These are phyloP conservation scores for Ascobolus immersus DNA, from an alignment of 495 filamentous ascomycete species.

Conservation along the genomic window DNA sequence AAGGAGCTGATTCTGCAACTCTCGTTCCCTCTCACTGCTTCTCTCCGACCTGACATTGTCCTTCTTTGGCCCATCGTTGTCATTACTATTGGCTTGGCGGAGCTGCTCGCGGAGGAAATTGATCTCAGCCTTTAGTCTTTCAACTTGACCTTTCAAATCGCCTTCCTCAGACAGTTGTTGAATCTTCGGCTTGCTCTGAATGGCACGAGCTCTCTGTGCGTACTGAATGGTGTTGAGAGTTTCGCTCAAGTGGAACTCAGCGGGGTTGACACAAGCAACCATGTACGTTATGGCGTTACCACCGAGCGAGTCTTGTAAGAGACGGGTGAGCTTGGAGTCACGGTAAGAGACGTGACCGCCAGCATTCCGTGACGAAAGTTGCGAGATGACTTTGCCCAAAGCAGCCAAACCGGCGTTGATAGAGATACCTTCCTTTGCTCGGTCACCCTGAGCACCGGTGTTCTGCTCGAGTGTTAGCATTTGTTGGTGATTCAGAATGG, in stretches of 20 bases:
- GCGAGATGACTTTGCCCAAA: conserved; percentile 92
- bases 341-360: conserved; percentile 93
- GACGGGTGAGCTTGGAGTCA: conserved; percentile 81
- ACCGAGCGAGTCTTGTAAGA: conserved; percentile 93
- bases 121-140: conserved; percentile 80
- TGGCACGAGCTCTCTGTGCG: conserved; percentile 81
- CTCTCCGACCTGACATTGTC: conserved; percentile 30
- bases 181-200: conserved; percentile 91
- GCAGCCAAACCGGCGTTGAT: conserved; percentile 94
- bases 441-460: conserved; percentile 80
- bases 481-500: neutral
- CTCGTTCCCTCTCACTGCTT: conserved; percentile 59
- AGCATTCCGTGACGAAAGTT: conserved; percentile 68
- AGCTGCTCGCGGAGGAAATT: conserved; percentile 87
- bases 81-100: conserved; percentile 31
- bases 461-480: conserved; percentile 23
- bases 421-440: conserved; percentile 89
- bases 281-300: conserved; percentile 98
- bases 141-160: conserved; percentile 85
- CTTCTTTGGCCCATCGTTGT: conserved; percentile 38
- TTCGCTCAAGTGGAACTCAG: conserved; percentile 92
- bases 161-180: conserved; percentile 75
- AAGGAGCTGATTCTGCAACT: conserved; percentile 80
- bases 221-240: conserved; percentile 91
- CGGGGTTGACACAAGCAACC: conserved; percentile 94